Base-by-base conservation (phyloP, 148 eudicot species). In the Rhododendron ovatum region DNA sequence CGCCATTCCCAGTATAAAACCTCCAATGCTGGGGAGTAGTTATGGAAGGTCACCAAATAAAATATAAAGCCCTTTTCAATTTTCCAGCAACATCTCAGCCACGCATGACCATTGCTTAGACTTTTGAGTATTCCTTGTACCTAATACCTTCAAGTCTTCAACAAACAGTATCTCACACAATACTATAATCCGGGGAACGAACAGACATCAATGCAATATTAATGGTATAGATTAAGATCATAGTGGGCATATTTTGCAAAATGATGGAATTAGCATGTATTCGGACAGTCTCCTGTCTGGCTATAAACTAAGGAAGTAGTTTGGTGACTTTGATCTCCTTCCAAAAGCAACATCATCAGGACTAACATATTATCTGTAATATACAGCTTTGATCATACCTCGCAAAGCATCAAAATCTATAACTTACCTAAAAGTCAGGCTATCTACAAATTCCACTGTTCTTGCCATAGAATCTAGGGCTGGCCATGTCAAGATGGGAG, bases 401-500 rank as follows among this genome's bases (percentile, higher is more conserved):
- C 33, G 30, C 47, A 51, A 53, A 75, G 69, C 69, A 84, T 24
- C 35, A 0, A 84, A 51, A 81, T 4, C 69, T 51, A 47, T 1
- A 63, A 65, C 51, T 71, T 71, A 50, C 84, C 81, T 69, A n/a
- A 74, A 51, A 39, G 6, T 7, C 35, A 37, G 24, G 71, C 10
- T 76, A 76, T 45, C 17, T 86, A 73, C n/a, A 30, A 39, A 43
- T 41, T 35, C 74, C 82, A 18, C 20, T 28, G 6, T 48, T 7
- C 51, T 48, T 30, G 17, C 53, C 20, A 33, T 65, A 45, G 24
- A 10, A n/a, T 7, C 39, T 59, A 59, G 12, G 28, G 57, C 57
- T n/a, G 41, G 82, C 84, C 83, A 24, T 18, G 77, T 87, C 87
- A 87, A 33, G 78, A 65, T 9, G 89, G 87, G 26, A 80, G 91